Percentiles rank a stretch among this genome's conserved stretches.
Conservation (phyloP, 176 grass and related monocot genomes). For the Zea luxurians region DNA sequence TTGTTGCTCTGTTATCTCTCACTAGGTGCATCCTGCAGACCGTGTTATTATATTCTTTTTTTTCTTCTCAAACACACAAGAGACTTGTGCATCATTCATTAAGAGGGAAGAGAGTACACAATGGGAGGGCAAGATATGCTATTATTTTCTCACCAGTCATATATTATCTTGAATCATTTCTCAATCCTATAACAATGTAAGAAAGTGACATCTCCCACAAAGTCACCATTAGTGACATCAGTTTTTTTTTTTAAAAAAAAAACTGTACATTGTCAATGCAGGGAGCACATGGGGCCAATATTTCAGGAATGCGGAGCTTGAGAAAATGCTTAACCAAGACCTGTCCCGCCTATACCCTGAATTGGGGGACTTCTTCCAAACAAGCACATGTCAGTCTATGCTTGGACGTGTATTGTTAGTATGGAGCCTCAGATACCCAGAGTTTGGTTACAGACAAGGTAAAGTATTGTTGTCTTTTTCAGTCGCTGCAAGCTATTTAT, state of each 20-base stretch:
- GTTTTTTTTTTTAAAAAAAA: background rate
- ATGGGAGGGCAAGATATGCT: background rate
- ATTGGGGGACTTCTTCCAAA: slow-evolving; percentile 81
- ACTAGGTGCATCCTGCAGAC: background rate
- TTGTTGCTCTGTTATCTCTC: background rate
- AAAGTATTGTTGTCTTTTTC: slow-evolving; percentile 27
- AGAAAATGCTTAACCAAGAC: slow-evolving; percentile 95
- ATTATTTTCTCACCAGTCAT: background rate
- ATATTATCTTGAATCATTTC: background rate
- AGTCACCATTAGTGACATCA: background rate
- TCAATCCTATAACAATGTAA: slow-evolving; percentile 17
- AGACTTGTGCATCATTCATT: background rate
- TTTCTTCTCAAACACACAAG: background rate
- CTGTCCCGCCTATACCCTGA: slow-evolving; percentile 86
- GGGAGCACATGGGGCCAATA: slow-evolving; percentile 96
- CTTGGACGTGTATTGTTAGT: slow-evolving; percentile 83
- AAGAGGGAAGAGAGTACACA: background rate
- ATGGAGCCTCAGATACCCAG: slow-evolving; percentile 94
- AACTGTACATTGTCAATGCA: slow-evolving; percentile 40
- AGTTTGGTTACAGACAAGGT: slow-evolving; percentile 95
- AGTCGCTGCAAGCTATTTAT: slow-evolving; percentile 19
- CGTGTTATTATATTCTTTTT: background rate
- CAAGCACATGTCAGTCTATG: slow-evolving; percentile 70
- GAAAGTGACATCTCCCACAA: background rate
- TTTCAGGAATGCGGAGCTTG: slow-evolving; percentile 93